Evolutionary conservation across 805 yeast species (phyloP).

Genomic region (Starmerella lactis-condensi): DNA sequence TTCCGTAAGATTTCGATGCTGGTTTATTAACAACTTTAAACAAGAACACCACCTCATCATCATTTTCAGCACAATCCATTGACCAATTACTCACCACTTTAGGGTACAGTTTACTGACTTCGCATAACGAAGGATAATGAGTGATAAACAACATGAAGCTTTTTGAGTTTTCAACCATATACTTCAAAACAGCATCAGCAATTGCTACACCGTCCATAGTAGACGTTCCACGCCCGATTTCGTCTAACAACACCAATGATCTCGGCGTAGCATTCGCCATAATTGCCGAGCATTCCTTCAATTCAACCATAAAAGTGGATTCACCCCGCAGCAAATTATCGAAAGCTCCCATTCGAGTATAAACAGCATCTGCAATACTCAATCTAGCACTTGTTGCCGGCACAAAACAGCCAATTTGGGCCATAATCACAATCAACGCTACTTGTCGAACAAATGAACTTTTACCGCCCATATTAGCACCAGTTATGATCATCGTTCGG

Average conservation of each 20-base stretch:
- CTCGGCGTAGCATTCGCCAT: slow-evolving; percentile 31
- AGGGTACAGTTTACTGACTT: slow-evolving; percentile 28
- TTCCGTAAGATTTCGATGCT: slow-evolving; percentile 54
- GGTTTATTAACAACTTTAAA: slow-evolving; percentile 34
- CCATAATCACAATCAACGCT: slow-evolving; percentile 51
- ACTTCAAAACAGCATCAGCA: slow-evolving; percentile 52
- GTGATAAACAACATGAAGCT: slow-evolving; percentile 65
- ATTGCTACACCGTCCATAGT: slow-evolving; percentile 67
- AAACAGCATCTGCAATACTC: slow-evolving; percentile 46
- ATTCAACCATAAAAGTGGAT: slow-evolving; percentile 69
- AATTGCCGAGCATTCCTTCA: slow-evolving; percentile 46
- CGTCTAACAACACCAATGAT: slow-evolving; percentile 52
- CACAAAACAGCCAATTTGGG: slow-evolving; percentile 59
- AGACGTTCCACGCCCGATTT: slow-evolving; percentile 59
- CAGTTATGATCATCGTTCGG: slow-evolving; percentile 51
- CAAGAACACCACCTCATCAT: slow-evolving; percentile 29
- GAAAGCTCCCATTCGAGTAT: slow-evolving; percentile 55
- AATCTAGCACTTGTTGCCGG: slow-evolving; percentile 45
- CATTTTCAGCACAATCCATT: slow-evolving; percentile 42
- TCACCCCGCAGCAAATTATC: slow-evolving; percentile 60
- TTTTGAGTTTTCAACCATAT: slow-evolving; percentile 28
- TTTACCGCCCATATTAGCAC: slow-evolving; percentile 83
- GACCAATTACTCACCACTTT: slow-evolving; percentile 34
- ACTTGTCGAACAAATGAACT: slow-evolving; percentile 58
- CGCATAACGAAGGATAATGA: slow-evolving; percentile 54